A percentile compares a stretch with the other conserved stretches of the same genome.
Evolutionary conservation across 2,329 filamentous ascomycete genomes (phyloP).

Genomic region (Aspergillus novoparasiticus): DNA sequence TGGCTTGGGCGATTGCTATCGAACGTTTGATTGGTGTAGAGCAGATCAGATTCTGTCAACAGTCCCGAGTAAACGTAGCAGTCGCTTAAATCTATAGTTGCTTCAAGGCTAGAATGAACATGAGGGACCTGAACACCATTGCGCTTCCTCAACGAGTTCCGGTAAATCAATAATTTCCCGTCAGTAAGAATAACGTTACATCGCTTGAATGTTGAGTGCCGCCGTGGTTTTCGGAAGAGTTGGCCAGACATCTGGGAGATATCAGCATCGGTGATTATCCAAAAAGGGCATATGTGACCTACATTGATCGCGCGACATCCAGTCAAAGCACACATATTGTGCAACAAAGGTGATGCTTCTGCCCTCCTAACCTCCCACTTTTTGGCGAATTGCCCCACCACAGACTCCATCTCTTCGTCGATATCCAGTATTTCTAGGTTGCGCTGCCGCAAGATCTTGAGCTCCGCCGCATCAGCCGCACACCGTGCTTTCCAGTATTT

Average conservation of each 20-base stretch:
- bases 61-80: conserved; percentile 69
- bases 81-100: conserved; percentile 61
- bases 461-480: conserved; percentile 58
- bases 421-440: conserved; percentile 64
- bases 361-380: conserved; percentile 70
- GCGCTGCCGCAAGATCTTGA: conserved; percentile 58
- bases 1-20: conserved; percentile 64
- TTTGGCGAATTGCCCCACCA: conserved; percentile 65
- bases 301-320: conserved; percentile 62
- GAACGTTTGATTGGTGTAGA: conserved; percentile 67
- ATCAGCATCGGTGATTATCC: conserved; percentile 6
- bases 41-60: conserved; percentile 62
- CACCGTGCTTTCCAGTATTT: conserved; percentile 65
- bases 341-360: conserved; percentile 64
- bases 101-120: conserved; percentile 64
- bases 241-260: conserved; percentile 56
- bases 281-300: conserved; percentile 10
- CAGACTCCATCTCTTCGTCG: conserved; percentile 66
- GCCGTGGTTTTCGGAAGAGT: conserved; percentile 65
- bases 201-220: conserved; percentile 62
- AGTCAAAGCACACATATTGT: conserved; percentile 68
- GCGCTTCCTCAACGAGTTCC: conserved; percentile 57
- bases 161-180: conserved; percentile 65
- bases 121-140: conserved; percentile 60
- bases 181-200: conserved; percentile 63